Conservation (phyloP, 2,329 filamentous ascomycete genomes). For the Chalaropsis thielavioides region DNA sequence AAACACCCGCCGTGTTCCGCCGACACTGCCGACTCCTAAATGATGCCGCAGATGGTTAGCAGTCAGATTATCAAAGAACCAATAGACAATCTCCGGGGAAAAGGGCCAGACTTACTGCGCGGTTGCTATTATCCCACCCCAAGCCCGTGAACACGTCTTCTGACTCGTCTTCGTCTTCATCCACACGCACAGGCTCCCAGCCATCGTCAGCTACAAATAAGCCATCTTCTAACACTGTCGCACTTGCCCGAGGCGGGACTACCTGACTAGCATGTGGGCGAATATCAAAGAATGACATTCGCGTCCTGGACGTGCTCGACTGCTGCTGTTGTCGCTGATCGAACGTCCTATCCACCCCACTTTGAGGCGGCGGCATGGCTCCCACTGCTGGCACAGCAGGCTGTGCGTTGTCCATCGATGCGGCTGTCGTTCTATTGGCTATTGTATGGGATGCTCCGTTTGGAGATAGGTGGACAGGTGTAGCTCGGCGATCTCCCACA, state of each 20-base stretch:
- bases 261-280: conserved; percentile 35
- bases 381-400: conserved; percentile 24
- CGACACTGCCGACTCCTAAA: not conserved
- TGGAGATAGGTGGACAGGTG: conserved; percentile 1
- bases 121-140: conserved; percentile 58
- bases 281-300: conserved; percentile 27
- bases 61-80: not conserved
- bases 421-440: not conserved
- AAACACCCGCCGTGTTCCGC: not conserved
- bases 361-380: conserved; percentile 23
- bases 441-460: not conserved
- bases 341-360: not conserved
- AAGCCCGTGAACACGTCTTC: conserved; percentile 52
- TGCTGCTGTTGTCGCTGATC: not conserved
- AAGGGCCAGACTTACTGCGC: conserved; percentile 35
- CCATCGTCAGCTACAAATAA: conserved; percentile 63
- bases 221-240: conserved; percentile 43
- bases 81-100: not conserved
- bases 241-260: conserved; percentile 37
- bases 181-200: conserved; percentile 52
- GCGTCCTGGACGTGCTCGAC: conserved; percentile 4
- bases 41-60: not conserved
- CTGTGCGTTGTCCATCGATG: conserved; percentile 21
- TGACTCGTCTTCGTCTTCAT: conserved; percentile 42
- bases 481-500: not conserved